Percentiles rank a stretch among this genome's conserved stretches.
Conservation (phyloP, 164 flowering plant species). For the Houttuynia cordata region DNA sequence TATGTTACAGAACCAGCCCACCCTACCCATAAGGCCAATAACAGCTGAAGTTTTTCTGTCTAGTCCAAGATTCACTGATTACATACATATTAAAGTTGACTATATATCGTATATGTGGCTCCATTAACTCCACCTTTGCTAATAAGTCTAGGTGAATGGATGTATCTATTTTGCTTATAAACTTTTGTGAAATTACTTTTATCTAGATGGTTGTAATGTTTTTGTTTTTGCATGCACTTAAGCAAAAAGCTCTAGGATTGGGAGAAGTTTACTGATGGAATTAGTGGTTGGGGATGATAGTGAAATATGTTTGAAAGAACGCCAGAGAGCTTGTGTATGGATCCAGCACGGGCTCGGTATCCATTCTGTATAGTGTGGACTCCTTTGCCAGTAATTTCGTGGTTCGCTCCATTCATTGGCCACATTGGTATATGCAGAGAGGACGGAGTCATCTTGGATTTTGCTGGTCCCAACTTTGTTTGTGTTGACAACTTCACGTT, state of each 20-base stretch:
- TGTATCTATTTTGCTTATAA: too few relatives aligned
- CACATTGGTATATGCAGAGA: slow-evolving; percentile 91
- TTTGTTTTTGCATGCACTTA: not conserved
- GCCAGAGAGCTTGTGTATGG: slow-evolving; percentile 26
- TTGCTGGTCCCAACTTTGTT: slow-evolving; percentile 92
- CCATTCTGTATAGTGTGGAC: slow-evolving; percentile 95
- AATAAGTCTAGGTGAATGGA: not conserved
- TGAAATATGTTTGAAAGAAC: slow-evolving; percentile 32
- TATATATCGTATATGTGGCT: too few relatives aligned
- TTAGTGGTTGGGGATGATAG: slow-evolving; percentile 3
- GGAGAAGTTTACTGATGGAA: slow-evolving; percentile 2
- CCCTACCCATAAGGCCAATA: too few relatives aligned
- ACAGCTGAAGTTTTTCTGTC: too few relatives aligned
- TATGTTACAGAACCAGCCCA: too few relatives aligned
- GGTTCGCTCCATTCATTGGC: slow-evolving; percentile 85
- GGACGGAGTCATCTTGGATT: slow-evolving; percentile 91
- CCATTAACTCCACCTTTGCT: not conserved
- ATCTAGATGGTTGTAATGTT: not conserved
- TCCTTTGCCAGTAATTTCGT: slow-evolving; percentile 82
- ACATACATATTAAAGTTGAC: not conserved
- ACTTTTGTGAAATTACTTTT: too few relatives aligned
- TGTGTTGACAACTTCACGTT: slow-evolving; percentile 83
- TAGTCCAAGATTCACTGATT: too few relatives aligned
- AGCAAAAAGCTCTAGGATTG: not conserved
- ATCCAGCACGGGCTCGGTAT: slow-evolving; percentile 64